Evolutionary conservation across 306 rosid genomes (phyloP).

Genomic region (Hippophae rhamnoides): DNA sequence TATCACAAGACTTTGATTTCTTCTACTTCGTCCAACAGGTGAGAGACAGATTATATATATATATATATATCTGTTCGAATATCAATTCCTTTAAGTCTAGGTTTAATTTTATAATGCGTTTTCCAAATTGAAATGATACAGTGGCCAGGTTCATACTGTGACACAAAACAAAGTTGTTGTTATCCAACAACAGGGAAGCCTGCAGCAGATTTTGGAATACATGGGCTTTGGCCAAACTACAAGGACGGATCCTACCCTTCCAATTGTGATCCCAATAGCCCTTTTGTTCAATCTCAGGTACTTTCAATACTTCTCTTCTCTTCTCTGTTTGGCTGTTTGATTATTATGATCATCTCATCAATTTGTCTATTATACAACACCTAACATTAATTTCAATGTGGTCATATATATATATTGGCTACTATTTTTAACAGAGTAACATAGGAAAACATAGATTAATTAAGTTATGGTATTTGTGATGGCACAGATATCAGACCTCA

Average conservation of each 20-base stretch:
- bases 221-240: constrained; percentile 73
- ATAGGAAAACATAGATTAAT: too few species aligned
- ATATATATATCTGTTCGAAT: neutral
- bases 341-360: neutral
- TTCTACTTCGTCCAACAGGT: constrained; percentile 87
- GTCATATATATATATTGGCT: too few species aligned
- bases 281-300: constrained; percentile 65
- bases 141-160: constrained; percentile 87
- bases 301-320: neutral
- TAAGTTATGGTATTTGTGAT: neutral
- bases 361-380: neutral
- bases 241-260: constrained; percentile 64
- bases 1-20: constrained; percentile 61
- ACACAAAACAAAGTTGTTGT: constrained; percentile 56
- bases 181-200: constrained; percentile 71
- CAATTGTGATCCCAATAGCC: constrained; percentile 55
- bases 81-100: too few species aligned
- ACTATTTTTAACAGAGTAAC: too few species aligned
- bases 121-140: constrained; percentile 6
- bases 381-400: too few species aligned
- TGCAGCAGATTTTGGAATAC: constrained; percentile 53
- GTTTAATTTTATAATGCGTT: neutral
- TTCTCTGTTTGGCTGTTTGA: neutral
- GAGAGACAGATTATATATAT: neutral
- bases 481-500: constrained; percentile 25